Conservation (phyloP, 495 filamentous ascomycete genomes). For the Aspergillus incahuasiensis region DNA sequence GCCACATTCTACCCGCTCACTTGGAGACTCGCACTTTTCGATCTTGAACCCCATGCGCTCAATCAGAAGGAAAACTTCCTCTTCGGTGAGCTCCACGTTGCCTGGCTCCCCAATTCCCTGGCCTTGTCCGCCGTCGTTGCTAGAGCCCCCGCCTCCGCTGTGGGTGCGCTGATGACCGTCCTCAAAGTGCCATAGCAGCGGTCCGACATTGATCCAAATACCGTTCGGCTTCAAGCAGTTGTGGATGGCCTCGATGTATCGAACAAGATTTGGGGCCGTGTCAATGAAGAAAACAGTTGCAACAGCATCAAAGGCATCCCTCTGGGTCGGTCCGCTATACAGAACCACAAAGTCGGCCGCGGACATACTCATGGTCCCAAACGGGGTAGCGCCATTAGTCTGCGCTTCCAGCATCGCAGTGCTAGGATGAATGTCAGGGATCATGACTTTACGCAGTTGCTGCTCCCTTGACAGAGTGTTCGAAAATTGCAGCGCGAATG, state of each 20-base stretch:
- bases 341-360: slow-evolving; percentile 77
- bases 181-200: slow-evolving; percentile 87
- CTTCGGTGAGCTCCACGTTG: slow-evolving; percentile 78
- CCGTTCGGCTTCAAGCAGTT: slow-evolving; percentile 75
- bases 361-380: slow-evolving; percentile 71
- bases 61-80: slow-evolving; percentile 77
- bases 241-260: slow-evolving; percentile 77
- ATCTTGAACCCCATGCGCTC: slow-evolving; percentile 73
- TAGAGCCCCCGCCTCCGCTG: not conserved
- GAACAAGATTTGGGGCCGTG: slow-evolving; percentile 87
- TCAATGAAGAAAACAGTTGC: slow-evolving; percentile 93
- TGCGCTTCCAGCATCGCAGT: slow-evolving; percentile 43
- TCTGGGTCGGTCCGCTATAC: slow-evolving; percentile 58
- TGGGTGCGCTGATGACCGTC: slow-evolving; percentile 42
- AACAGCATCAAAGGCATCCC: slow-evolving; percentile 70
- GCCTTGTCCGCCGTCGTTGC: slow-evolving; percentile 13
- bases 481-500: slow-evolving; percentile 75
- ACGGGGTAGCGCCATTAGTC: slow-evolving; percentile 13
- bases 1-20: slow-evolving; percentile 55
- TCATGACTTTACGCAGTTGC: slow-evolving; percentile 62
- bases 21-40: slow-evolving; percentile 38
- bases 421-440: slow-evolving; percentile 76
- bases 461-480: slow-evolving; percentile 67
- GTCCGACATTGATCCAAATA: slow-evolving; percentile 84
- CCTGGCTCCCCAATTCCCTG: slow-evolving; percentile 72